Conservation (phyloP, 31 red algal species). For the Endocladia muricata region DNA sequence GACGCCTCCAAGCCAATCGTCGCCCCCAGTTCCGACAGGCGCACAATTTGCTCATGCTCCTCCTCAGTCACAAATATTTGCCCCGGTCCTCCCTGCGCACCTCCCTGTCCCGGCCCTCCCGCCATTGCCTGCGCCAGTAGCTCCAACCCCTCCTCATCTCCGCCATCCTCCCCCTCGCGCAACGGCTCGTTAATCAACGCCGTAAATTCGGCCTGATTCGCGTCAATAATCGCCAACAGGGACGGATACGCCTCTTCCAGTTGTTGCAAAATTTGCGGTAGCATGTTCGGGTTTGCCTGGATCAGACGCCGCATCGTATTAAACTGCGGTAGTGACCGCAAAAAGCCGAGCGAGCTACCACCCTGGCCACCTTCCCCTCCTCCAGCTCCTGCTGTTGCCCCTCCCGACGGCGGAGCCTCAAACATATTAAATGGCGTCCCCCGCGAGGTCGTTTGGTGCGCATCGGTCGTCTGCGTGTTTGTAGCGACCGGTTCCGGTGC, state of each 20-base stretch:
- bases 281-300: conserved; percentile 73
- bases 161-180: conserved; percentile 56
- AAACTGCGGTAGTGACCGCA: conserved; percentile 77
- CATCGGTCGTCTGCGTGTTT: neutral
- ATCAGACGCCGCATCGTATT: conserved; percentile 86
- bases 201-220: conserved; percentile 87
- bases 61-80: conserved; percentile 80
- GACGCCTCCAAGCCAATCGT: conserved; percentile 76
- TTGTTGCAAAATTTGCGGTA: conserved; percentile 84
- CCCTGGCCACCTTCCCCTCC: conserved; percentile 24
- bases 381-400: neutral
- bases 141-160: conserved; percentile 59
- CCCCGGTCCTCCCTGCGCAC: neutral
- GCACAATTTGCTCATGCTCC: conserved; percentile 83
- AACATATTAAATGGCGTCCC: conserved; percentile 87
- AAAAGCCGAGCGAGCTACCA: conserved; percentile 65
- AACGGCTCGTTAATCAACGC: conserved; percentile 89
- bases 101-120: conserved; percentile 14
- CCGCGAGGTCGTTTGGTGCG: neutral
- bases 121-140: conserved; percentile 64
- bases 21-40: conserved; percentile 66
- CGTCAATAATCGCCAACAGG: conserved; percentile 74
- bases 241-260: conserved; percentile 71
- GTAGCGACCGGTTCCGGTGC: neutral
- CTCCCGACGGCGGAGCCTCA: conserved; percentile 22